Percentiles rank a stretch among this genome's conserved stretches.
phyloP scores from a whole-genome alignment of 768 basidiomycete species.

The Amanita exitialis region DNA sequence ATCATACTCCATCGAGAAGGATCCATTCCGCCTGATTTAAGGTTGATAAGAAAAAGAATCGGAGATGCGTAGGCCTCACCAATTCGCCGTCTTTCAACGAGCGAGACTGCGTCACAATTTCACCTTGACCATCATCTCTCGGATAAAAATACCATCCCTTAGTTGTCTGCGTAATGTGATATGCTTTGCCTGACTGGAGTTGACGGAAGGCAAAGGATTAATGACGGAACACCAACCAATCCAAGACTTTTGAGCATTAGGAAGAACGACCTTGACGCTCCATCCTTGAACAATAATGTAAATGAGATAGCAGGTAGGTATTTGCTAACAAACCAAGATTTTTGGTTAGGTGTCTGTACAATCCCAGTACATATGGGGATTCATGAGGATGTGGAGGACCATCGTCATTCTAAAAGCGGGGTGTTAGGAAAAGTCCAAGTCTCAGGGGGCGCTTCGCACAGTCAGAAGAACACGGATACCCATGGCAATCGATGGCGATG shows the following conservation, averaged over 20 bases:
- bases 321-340: conserved; percentile 38
- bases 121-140: conserved; percentile 57
- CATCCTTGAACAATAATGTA: conserved; percentile 52
- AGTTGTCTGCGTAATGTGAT: conserved; percentile 66
- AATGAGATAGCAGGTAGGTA: conserved; percentile 8
- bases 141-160: conserved; percentile 75
- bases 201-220: neutral
- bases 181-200: conserved; percentile 55
- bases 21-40: conserved; percentile 70
- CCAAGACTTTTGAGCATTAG: conserved; percentile 81
- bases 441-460: conserved; percentile 13
- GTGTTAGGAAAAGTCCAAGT: neutral
- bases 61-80: conserved; percentile 20
- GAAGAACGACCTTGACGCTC: conserved; percentile 74
- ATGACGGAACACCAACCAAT: conserved; percentile 43
- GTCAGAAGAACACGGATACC: conserved; percentile 25
- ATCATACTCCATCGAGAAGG: conserved; percentile 69
- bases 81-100: conserved; percentile 68
- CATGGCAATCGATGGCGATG: neutral
- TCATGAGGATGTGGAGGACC: conserved; percentile 59
- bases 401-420: conserved; percentile 62
- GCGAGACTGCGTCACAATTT: conserved; percentile 49
- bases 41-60: neutral
- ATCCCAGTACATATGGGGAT: conserved; percentile 68
- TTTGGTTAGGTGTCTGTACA: conserved; percentile 51